These are phyloP conservation scores for Chaetomium olivaceum DNA, from an alignment of 2,329 filamentous ascomycete species.

Conservation along the genomic window DNA sequence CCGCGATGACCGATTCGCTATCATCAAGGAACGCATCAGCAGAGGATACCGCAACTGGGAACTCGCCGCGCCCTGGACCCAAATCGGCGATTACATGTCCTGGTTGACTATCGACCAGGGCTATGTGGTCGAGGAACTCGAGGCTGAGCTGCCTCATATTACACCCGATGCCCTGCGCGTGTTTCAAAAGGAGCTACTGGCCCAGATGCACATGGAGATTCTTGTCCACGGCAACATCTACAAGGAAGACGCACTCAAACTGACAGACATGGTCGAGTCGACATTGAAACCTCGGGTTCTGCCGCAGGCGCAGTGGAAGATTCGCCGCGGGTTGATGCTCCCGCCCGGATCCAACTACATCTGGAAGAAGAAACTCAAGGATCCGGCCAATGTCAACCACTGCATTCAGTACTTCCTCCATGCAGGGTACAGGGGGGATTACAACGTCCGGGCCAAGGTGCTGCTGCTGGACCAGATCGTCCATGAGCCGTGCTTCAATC, in stretches of 20 bases:
- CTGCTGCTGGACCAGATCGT: conserved; percentile 86
- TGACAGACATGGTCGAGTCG: conserved; percentile 79
- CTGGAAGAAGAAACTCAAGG: conserved; percentile 77
- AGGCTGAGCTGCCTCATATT: conserved; percentile 73
- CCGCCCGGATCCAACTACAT: conserved; percentile 80
- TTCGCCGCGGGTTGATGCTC: conserved; percentile 73
- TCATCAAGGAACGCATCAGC: conserved; percentile 81
- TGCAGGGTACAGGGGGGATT: conserved; percentile 68
- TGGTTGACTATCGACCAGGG: conserved; percentile 77
- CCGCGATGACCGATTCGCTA: conserved; percentile 82
- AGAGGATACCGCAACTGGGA: conserved; percentile 84
- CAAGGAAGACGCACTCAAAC: conserved; percentile 85
- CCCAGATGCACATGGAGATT: conserved; percentile 83
- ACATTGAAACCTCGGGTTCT: conserved; percentile 73
- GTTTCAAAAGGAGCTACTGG: conserved; percentile 78
- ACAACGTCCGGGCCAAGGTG: conserved; percentile 70
- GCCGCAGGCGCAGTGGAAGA: conserved; percentile 76
- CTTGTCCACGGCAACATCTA: conserved; percentile 91
- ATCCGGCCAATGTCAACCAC: conserved; percentile 86
- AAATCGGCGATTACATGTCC: conserved; percentile 78
- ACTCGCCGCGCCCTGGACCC: conserved; percentile 83
- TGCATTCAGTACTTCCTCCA: conserved; percentile 78
- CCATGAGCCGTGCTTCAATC: conserved; percentile 91
- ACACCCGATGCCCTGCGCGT: conserved; percentile 71
- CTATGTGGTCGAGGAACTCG: conserved; percentile 77